Base-by-base conservation (phyloP, 1,284 basidiomycete genomes). In the Austroboletus rostrupii region DNA sequence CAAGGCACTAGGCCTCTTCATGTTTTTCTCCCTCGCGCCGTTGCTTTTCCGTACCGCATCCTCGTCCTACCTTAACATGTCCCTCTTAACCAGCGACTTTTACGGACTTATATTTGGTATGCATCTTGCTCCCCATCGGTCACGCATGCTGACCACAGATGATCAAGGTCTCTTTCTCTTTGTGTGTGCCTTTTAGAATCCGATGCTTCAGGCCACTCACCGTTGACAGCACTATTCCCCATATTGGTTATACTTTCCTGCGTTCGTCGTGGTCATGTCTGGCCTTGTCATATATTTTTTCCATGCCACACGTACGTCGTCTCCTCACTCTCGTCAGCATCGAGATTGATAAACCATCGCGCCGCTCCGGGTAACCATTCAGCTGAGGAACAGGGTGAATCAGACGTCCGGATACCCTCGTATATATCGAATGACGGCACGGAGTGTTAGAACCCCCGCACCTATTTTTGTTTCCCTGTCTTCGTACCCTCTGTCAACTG, bases 261-360 rank as follows among this genome's bases (percentile, higher is more conserved):
- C 89, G 1, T 91, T 87, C 59, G 76, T 65, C 0, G 73, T 89
- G 28, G 80, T 90, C 52, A 72, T 91, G 43, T 47, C 68, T 21
- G 89, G 89, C 3, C 76, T 92, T 2, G 69, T 91, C 56, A 76
- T 82, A 26, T 92, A 92, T 69, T 91, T 91, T 72, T 92, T 88
- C 87, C 72, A 78, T 58, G 79, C 83, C 8, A 83, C 83, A 39
- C 89, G 87, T 90, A 70, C 56, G 87, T 77, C 8, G 33, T 32
- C 23, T 7, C 16, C 3, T 17, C 16, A 3, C n/a, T 26, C 21
- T 12, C 14, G 5, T 23, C 7, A 3, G 5, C 33, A 41, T 29
- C 26, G 10, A n/a, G 26, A 21, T 35, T 50, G 8, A 64, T 35
- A n/a, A 21, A 3, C 14, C 11, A 19, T 38, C 19, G 9, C 19